Base-by-base conservation (phyloP, 495 filamentous ascomycete genomes). In the Lasiosphaeris hirsuta region DNA sequence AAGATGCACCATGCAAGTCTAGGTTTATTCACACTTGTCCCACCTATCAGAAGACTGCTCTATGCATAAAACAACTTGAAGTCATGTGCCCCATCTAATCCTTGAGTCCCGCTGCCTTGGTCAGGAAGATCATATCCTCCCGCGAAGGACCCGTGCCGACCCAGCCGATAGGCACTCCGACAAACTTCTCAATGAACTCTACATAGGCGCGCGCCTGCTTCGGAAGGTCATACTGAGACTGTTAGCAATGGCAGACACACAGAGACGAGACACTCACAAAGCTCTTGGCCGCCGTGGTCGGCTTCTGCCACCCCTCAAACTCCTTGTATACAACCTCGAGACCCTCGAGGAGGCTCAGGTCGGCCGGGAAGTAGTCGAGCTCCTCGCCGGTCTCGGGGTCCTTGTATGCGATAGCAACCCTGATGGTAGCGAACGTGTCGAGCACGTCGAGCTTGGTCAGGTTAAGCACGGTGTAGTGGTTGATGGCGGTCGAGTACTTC, bases 371-470 rank as follows among this genome's bases (percentile, higher is more conserved):
- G 56, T 63, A 68, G 17, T 67, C 64, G 19, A 75, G 54, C 30
- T 67, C 63, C 43, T 69, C 56, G 43, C 68, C 69, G 0, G 68
- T 72, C 36, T 61, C 78, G 64, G 54, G 79, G 74, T 66, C 81
- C 68, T 71, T 76, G 78, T 96, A 97, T 2, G 80, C 85, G 14
- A 86, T 79, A 6, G 84, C 90, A 41, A 96, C 38, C 76, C 90
- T 85, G 75, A 97, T 85, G 66, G 87, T 84, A 33, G 84, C 77
- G 69, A 96, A 90, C 42, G 83, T 85, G 68, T 96, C 92, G 10
- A 97, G 82, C 15, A 96, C 79, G 69, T 95, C 90, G 54, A 95
- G 86, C 53, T 72, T 96, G 58, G 91, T 96, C 38, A 96, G 74
- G 78, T 96, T 96, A 45, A 95, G 72, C 1, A 77, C 74, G 9